These are phyloP conservation scores for Fraxinus ornus DNA, from an alignment of 305 asterid species.

Conservation along the genomic window DNA sequence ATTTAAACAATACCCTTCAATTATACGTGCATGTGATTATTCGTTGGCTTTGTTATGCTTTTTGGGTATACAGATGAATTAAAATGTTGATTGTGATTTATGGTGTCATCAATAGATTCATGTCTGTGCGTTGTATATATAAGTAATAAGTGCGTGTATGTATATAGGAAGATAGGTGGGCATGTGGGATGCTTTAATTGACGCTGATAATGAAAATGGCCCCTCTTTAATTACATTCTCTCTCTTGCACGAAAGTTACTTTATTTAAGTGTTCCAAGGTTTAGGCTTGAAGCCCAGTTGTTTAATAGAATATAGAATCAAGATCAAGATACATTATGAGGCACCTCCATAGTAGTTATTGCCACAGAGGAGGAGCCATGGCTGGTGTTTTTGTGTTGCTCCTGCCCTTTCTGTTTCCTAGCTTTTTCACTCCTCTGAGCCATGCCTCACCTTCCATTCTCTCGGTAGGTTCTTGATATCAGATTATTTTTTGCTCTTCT, in stretches of 20 bases:
- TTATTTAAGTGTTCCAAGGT: slow-evolving; percentile 40
- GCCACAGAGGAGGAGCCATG: slow-evolving; percentile 54
- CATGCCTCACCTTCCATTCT: slow-evolving; percentile 70
- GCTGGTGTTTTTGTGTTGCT: slow-evolving; percentile 65
- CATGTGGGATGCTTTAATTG: slow-evolving; percentile 66
- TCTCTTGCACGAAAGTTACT: slow-evolving; percentile 37
- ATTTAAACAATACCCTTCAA: slow-evolving; percentile 13
- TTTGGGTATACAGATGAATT: neutral
- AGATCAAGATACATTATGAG: slow-evolving; percentile 35
- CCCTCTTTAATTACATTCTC: slow-evolving; percentile 37
- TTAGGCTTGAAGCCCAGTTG: slow-evolving; percentile 27
- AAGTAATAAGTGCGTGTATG: neutral
- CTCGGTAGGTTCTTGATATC: slow-evolving; percentile 55
- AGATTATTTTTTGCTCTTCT: neutral
- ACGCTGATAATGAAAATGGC: slow-evolving; percentile 48
- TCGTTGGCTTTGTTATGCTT: neutral
- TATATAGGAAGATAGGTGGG: slow-evolving; percentile 27
- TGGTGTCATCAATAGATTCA: neutral
- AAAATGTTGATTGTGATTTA: neutral
- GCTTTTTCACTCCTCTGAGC: slow-evolving; percentile 55
- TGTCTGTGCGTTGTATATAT: neutral
- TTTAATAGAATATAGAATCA: slow-evolving; percentile 22
- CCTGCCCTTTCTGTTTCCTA: slow-evolving; percentile 56
- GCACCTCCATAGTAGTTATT: slow-evolving; percentile 31
- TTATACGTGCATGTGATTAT: neutral